These are phyloP conservation scores for Malus sylvestris DNA, from an alignment of 306 rosid species.

Conservation along the genomic window DNA sequence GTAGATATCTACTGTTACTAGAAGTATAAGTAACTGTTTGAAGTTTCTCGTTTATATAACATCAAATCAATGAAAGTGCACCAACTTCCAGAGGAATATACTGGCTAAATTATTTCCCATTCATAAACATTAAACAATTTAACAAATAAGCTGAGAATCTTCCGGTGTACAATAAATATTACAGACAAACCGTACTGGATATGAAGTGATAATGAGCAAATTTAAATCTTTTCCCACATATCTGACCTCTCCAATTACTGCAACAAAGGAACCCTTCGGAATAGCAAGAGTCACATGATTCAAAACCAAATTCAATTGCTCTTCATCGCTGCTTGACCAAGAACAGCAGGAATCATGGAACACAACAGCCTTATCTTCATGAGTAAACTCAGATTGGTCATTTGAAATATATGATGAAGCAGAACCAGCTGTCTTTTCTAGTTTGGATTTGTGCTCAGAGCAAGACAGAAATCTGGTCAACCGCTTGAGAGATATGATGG, in stretches of 20 bases:
- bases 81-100: background rate
- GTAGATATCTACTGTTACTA: background rate
- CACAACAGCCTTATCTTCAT: conserved; percentile 45
- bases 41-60: background rate
- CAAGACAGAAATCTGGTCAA: conserved; percentile 78
- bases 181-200: background rate
- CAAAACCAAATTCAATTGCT: conserved; percentile 44
- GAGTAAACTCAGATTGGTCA: conserved; percentile 32
- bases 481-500: conserved; percentile 65
- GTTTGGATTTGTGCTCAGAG: conserved; percentile 40
- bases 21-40: background rate
- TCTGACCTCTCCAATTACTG: conserved; percentile 83
- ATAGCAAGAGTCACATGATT: conserved; percentile 56
- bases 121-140: background rate
- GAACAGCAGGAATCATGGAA: conserved; percentile 61
- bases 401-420: conserved; percentile 24
- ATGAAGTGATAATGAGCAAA: background rate
- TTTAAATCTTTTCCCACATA: conserved; percentile 10
- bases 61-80: background rate
- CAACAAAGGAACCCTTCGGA: conserved; percentile 68
- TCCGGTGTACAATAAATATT: background rate
- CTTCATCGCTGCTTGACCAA: conserved; percentile 73
- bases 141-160: background rate
- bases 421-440: conserved; percentile 29
- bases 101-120: background rate